Evolutionary conservation across 352 stramenopile genomes (phyloP).

Genomic region (Globisporangium okanoganense): DNA sequence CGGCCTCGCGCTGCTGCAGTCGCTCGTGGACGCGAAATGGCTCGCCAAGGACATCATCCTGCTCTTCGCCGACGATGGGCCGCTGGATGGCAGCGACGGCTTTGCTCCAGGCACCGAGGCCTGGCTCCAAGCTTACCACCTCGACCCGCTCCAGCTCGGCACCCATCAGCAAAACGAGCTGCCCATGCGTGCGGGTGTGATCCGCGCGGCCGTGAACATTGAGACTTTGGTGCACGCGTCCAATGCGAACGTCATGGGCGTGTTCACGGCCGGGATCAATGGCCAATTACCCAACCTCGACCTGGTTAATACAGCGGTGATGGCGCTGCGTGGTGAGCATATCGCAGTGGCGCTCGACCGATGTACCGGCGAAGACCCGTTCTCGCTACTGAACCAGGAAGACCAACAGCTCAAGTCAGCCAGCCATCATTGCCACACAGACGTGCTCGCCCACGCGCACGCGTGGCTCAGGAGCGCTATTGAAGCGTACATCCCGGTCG

Average conservation of each 20-base stretch:
- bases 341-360: constrained; percentile 53
- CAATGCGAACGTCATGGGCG: constrained; percentile 31
- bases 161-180: constrained; percentile 18
- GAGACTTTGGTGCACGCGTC: constrained; percentile 38
- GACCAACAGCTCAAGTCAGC: background rate
- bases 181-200: constrained; percentile 68
- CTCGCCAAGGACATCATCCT: constrained; percentile 83
- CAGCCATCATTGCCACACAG: constrained; percentile 1
- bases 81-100: constrained; percentile 52
- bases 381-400: background rate
- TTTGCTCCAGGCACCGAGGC: constrained; percentile 60
- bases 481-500: constrained; percentile 3
- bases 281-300: constrained; percentile 86
- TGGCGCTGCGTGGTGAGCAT: constrained; percentile 37
- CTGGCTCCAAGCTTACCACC: constrained; percentile 71
- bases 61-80: constrained; percentile 68
- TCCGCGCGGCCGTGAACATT: constrained; percentile 73
- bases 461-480: constrained; percentile 3
- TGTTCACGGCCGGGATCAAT: constrained; percentile 74
- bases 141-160: constrained; percentile 34
- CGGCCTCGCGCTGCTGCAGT: constrained; percentile 54
- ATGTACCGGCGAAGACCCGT: constrained; percentile 18
- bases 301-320: constrained; percentile 77
- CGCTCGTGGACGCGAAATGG: constrained; percentile 62
- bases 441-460: constrained; percentile 13